Evolutionary conservation across 768 basidiomycete species (phyloP).

Genomic region (Chalciporus piperatus): DNA sequence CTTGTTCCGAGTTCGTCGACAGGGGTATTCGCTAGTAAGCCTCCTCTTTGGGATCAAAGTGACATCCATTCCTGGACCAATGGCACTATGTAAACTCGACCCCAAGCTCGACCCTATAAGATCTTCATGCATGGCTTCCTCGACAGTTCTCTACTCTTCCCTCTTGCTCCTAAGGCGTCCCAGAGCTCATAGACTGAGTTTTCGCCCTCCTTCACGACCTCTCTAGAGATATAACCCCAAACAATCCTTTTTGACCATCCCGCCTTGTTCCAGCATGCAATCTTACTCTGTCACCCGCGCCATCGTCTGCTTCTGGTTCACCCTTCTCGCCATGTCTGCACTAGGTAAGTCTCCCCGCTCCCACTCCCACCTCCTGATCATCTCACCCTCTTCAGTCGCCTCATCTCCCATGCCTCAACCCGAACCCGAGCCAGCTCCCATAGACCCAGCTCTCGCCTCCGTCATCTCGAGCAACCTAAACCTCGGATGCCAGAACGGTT

Average conservation of each 20-base stretch:
- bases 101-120: conserved; percentile 3
- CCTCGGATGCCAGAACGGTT: conserved; percentile 23
- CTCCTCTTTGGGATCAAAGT: conserved; percentile 15
- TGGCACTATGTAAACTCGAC: too few relatives aligned
- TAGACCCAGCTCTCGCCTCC: conserved; percentile 18
- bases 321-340: conserved; percentile 17
- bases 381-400: conserved; percentile 7
- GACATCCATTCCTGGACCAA: conserved; percentile 2
- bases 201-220: neutral
- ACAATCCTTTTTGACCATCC: neutral
- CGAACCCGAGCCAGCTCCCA: conserved; percentile 22
- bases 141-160: neutral
- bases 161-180: neutral
- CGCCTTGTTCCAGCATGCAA: conserved; percentile 9
- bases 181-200: conserved; percentile 15
- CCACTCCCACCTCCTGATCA: neutral
- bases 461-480: conserved; percentile 25
- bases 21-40: too few relatives aligned
- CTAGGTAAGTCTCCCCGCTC: conserved; percentile 14
- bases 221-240: neutral
- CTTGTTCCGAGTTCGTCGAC: neutral
- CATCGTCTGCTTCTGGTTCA: conserved; percentile 19
- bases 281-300: conserved; percentile 7
- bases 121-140: neutral
- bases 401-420: conserved; percentile 23